phyloP scores from a whole-genome alignment of 257 asterid species.

The Plantago major region DNA sequence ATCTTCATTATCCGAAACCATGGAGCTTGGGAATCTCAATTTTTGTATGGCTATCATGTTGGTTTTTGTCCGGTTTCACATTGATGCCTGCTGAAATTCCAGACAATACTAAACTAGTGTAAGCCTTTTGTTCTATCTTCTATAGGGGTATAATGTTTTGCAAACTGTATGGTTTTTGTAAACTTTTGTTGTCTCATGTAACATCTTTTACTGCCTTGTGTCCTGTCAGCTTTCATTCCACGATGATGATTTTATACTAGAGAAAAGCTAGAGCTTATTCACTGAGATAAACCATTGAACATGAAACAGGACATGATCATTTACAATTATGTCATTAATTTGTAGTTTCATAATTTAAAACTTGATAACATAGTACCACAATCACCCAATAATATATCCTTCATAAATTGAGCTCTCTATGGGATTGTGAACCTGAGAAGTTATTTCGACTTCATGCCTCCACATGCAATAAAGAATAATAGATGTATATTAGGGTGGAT shows the following conservation, averaged over 20 bases:
- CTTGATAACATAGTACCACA: background rate
- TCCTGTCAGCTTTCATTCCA: background rate
- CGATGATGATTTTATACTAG: background rate
- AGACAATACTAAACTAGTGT: slow-evolving; percentile 85
- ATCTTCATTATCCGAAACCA: slow-evolving; percentile 50
- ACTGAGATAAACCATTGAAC: slow-evolving; percentile 1
- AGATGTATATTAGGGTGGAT: background rate
- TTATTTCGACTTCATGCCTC: background rate
- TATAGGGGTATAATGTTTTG: background rate
- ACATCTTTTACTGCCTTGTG: background rate
- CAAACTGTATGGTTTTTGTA: background rate
- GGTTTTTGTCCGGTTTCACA: slow-evolving; percentile 79
- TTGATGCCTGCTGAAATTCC: slow-evolving; percentile 99
- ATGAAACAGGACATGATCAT: background rate
- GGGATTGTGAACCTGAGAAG: background rate
- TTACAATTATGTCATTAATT: background rate
- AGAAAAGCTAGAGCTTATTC: background rate
- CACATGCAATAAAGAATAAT: background rate
- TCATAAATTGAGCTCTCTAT: background rate
- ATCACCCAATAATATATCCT: background rate
- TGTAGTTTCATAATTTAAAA: background rate
- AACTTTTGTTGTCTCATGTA: background rate
- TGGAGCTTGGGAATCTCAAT: slow-evolving; percentile 53
- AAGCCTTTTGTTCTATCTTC: slow-evolving; percentile 27
- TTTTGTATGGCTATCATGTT: slow-evolving; percentile 65